Conservation (phyloP, 2,329 filamentous ascomycete genomes). For the Helminthosporium solani region DNA sequence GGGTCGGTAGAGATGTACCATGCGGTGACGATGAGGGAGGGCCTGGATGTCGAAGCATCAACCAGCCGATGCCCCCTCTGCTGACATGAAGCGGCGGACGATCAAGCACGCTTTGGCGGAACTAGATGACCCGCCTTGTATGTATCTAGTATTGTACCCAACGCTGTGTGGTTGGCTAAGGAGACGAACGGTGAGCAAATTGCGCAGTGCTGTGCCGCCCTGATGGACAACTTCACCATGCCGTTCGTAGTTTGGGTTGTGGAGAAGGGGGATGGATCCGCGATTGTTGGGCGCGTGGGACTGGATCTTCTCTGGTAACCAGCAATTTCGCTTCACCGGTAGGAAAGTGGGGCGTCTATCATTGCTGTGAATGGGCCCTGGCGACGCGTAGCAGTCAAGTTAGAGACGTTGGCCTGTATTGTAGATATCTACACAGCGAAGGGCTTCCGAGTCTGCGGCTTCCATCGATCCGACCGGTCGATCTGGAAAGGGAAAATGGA, state of each 20-base stretch:
- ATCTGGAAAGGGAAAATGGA: background rate
- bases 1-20: no score
- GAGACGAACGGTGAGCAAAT: background rate
- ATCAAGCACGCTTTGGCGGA: slow-evolving; percentile 3
- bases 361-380: background rate
- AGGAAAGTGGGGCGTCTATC: background rate
- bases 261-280: background rate
- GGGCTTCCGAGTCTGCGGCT: background rate
- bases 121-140: slow-evolving; percentile 1
- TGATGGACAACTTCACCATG: background rate
- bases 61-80: background rate
- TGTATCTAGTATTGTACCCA: no score
- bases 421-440: no score
- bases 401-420: no score
- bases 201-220: background rate
- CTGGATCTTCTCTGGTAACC: background rate
- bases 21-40: background rate
- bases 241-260: background rate
- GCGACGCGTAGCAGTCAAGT: background rate
- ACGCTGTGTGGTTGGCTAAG: background rate
- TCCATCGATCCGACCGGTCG: background rate
- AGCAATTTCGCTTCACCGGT: background rate
- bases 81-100: background rate
- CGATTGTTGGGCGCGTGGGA: background rate
- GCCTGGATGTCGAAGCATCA: background rate